phyloP scores from a whole-genome alignment of 768 basidiomycete genomes.

The Boletus barrowsii region DNA sequence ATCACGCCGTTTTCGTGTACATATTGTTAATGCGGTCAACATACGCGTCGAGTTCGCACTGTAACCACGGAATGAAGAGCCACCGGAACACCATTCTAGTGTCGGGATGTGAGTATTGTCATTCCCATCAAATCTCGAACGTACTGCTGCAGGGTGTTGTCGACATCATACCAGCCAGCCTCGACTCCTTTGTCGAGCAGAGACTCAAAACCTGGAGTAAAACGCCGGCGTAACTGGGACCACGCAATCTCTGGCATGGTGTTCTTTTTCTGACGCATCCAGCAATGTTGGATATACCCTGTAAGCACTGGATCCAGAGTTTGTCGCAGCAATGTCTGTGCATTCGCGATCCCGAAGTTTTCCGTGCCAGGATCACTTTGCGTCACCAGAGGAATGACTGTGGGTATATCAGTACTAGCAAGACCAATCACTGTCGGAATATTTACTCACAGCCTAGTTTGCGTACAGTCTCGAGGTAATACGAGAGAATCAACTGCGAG shows the following conservation, averaged over 20 bases:
- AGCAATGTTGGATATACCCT: background rate
- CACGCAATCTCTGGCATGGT: background rate
- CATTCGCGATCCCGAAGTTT: background rate
- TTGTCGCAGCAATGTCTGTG: background rate
- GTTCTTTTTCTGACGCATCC: background rate
- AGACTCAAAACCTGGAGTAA: background rate
- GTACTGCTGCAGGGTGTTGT: no score
- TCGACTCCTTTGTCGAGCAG: background rate
- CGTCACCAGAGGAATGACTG: background rate
- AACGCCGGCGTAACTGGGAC: background rate
- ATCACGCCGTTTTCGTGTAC: no score
- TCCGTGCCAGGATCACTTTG: background rate
- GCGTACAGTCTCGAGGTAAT: background rate
- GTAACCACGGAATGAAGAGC: no score
- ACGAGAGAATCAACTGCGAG: background rate
- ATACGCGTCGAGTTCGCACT: no score
- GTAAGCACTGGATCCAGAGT: background rate
- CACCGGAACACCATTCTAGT: no score
- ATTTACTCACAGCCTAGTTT: background rate
- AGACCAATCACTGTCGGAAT: background rate
- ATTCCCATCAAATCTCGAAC: no score
- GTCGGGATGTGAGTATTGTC: no score
- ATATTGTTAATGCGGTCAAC: no score
- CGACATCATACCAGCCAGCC: no score
- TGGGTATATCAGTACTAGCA: background rate